Evolutionary conservation across 2,329 filamentous ascomycete genomes (phyloP).

Genomic region (Botrytis squamosa): DNA sequence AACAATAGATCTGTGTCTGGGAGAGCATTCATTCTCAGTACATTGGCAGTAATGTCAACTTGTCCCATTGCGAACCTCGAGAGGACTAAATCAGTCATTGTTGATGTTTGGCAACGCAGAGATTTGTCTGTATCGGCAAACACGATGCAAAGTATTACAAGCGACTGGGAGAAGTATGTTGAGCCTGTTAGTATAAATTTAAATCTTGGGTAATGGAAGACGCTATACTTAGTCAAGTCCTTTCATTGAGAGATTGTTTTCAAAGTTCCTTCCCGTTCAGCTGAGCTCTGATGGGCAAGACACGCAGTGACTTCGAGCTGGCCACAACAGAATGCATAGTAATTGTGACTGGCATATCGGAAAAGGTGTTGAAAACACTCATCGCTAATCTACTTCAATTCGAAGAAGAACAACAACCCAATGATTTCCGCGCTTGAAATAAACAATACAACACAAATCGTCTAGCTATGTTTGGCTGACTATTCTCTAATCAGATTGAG

Average conservation of each 20-base stretch:
- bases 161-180: not conserved
- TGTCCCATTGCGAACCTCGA: not conserved
- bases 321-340: not conserved
- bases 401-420: not conserved
- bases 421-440: not conserved
- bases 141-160: not conserved
- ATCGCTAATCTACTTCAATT: not conserved
- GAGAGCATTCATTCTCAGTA: not conserved
- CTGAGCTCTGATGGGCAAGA: not conserved
- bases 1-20: not conserved
- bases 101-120: not conserved
- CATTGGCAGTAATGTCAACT: not conserved
- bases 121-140: not conserved
- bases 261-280: not conserved
- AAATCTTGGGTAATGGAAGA: not conserved
- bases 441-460: not conserved
- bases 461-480: not conserved
- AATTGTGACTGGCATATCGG: not conserved
- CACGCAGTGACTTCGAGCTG: not conserved
- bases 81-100: not conserved
- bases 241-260: not conserved
- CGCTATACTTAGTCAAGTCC: not conserved
- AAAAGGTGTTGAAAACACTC: not conserved
- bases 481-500: not conserved
- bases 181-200: not conserved